Evolutionary conservation across 1,284 basidiomycete genomes (phyloP).

Genomic region (Ganoderma leucocontextum): DNA sequence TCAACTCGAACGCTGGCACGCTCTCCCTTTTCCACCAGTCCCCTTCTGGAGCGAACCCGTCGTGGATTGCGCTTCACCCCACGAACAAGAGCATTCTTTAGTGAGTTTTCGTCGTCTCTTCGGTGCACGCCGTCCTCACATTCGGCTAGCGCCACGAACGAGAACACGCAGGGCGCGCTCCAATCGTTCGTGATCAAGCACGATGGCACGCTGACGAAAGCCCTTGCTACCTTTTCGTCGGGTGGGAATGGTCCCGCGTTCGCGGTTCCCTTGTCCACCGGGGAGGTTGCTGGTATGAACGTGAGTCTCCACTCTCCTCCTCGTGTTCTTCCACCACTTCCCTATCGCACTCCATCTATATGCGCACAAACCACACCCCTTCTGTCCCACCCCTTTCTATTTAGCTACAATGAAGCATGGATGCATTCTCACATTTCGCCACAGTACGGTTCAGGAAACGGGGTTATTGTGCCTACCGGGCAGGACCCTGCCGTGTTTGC

Average conservation of each 20-base stretch:
- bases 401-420: background rate
- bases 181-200: constrained; percentile 63
- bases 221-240: constrained; percentile 55
- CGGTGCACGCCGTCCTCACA: background rate
- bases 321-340: background rate
- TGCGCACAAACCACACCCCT: background rate
- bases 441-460: constrained; percentile 67
- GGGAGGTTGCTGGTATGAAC: constrained; percentile 67
- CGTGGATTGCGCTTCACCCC: constrained; percentile 65
- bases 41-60: constrained; percentile 58
- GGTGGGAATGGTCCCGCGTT: constrained; percentile 64
- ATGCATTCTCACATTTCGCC: constrained; percentile 1
- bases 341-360: background rate
- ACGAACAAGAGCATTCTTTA: constrained; percentile 65
- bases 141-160: constrained; percentile 60
- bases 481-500: constrained; percentile 51
- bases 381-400: background rate
- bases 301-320: constrained; percentile 37
- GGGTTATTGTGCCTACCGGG: constrained; percentile 58
- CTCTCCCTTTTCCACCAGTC: constrained; percentile 56
- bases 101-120: constrained; percentile 43
- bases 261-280: constrained; percentile 57
- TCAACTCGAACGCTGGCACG: constrained; percentile 55
- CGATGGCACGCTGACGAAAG: constrained; percentile 53
- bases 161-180: constrained; percentile 53